Evolutionary conservation across 2,329 filamentous ascomycete genomes (phyloP).

Genomic region (Aspergillus spinulosporus): DNA sequence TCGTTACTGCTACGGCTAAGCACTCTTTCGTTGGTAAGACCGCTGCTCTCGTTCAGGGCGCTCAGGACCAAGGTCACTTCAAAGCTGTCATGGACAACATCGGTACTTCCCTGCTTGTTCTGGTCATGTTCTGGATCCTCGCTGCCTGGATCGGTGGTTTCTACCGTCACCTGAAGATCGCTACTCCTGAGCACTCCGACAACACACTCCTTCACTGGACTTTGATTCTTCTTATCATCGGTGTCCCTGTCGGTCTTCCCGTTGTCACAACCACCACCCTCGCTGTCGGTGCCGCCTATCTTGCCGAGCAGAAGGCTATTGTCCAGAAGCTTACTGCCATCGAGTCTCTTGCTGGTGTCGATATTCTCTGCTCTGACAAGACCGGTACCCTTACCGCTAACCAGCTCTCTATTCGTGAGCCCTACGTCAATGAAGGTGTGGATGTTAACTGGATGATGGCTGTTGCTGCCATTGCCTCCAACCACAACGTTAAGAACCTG

Average conservation of each 20-base stretch:
- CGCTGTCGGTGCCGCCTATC: conserved; percentile 73
- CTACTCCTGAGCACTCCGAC: conserved; percentile 52
- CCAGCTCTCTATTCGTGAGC: conserved; percentile 74
- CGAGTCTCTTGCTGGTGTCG: conserved; percentile 72
- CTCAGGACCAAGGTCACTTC: conserved; percentile 75
- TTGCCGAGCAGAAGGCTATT: conserved; percentile 75
- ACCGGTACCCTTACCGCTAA: conserved; percentile 65
- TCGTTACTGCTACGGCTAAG: conserved; percentile 66
- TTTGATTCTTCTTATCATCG: conserved; percentile 71
- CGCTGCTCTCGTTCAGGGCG: conserved; percentile 71
- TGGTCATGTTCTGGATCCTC: conserved; percentile 77
- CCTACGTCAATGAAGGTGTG: conserved; percentile 72
- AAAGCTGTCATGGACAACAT: conserved; percentile 84
- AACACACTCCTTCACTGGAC: conserved; percentile 68
- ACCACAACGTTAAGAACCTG: conserved; percentile 75
- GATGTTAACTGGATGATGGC: conserved; percentile 86
- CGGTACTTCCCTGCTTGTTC: conserved; percentile 69
- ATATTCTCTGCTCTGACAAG: conserved; percentile 80
- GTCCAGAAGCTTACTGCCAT: conserved; percentile 79
- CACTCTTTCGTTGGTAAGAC: conserved; percentile 77
- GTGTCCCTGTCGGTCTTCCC: conserved; percentile 76
- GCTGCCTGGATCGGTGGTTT: conserved; percentile 76
- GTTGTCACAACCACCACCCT: conserved; percentile 77
- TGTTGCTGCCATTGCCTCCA: conserved; percentile 72
- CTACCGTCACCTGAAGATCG: conserved; percentile 68